Base-by-base conservation (phyloP, 805 yeast genomes). In the Ogataea naganishii region DNA sequence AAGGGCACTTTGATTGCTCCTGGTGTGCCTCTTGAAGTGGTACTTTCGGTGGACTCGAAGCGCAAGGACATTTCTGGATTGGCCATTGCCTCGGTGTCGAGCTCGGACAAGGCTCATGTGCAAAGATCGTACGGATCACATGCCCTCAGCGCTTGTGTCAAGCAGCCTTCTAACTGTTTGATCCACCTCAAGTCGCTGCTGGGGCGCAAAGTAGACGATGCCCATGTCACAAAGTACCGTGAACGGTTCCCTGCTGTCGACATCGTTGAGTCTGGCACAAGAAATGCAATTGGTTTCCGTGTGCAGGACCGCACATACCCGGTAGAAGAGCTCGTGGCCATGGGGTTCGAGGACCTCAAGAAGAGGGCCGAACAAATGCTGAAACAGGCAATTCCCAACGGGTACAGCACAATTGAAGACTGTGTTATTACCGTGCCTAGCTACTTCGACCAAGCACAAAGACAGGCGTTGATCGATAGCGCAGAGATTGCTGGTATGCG, bases 1-100 rank as follows among this genome's bases (percentile, higher is more conserved):
- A 92, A 92, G 51, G 85, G 95, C 2, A 83, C 79, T 29, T 62
- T 92, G 26, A 81, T 92, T 23, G 95, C 96, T 0, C 96, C 96
- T 1, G 84, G 86, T 9, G 75, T 85, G 14, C 80, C 86, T 11
- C 77, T 88, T 49, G 97, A 92, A 47, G 69, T 92, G 23, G 79
- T 92, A 10, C 61, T 92, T 37, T 84, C 96, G 4, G 79, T 84
- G 16, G 97, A 92, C 46, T 80, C 95, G 3, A 84, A 86, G 56
- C 68, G 98, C 34, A 92, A 92, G 51, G 97, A 89, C 45, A 62
- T 77, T 4, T 69, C 88, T 4, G 96, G 94, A 1, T 43, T 92
- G 9, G 77, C 82, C 1, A 63, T 88, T 36, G 69, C 75, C 30
- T 59, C 18, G 40, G 52, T 33, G 24, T 45, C 53, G 32, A 58